Base-by-base conservation (phyloP, 192 early-diverging fungal genomes). In the Backusella australiensis region DNA sequence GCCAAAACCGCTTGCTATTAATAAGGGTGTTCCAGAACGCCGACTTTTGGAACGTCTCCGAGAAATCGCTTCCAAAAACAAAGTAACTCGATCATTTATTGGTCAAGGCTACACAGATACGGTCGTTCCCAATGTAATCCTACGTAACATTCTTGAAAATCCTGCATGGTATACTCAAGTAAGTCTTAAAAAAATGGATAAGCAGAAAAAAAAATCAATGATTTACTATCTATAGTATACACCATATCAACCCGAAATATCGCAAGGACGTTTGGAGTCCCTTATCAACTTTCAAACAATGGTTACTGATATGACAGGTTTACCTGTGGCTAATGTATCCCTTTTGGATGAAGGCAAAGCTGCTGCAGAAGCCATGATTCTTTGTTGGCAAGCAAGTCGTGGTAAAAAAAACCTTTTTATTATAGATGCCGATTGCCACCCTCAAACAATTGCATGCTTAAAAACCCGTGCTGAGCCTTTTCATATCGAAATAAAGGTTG, bases 231-330 rank as follows among this genome's bases (percentile, higher is more conserved):
- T 32, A 1, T 77, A 96, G 92, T 99, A 99, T 85, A 98, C 97
- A 35, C 98, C 98, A 41, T 99, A 99, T 84, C 98, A 99, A 86
- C 95, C 98, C 21, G 98, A 99, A 88, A 99, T 99, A 78, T 89
- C 98, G 68, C 98, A 99, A 85, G 98, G 98, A 41, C 93, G 98
- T 70, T 88, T 99, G 2, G 98, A 99, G 86, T 96, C 96, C 15
- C 89, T 99, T 39, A 81, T 99, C 71, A 99, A 99, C 85, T 99
- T 88, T 88, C 98, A 99, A 85, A 99, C 98, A 6, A 95, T 98
- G 89, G 91, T 99, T 71, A 90, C 87, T 34, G 96, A 99, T 81
- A 77, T 99, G 29, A 98, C 98, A 0, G 97, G 98, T n/a, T 85
- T 99, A 78, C 90, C 94, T 14, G 93, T 98, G 26, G 93, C 98